Conservation (phyloP, 2,329 filamentous ascomycete genomes). For the Trichoderma lentiforme region DNA sequence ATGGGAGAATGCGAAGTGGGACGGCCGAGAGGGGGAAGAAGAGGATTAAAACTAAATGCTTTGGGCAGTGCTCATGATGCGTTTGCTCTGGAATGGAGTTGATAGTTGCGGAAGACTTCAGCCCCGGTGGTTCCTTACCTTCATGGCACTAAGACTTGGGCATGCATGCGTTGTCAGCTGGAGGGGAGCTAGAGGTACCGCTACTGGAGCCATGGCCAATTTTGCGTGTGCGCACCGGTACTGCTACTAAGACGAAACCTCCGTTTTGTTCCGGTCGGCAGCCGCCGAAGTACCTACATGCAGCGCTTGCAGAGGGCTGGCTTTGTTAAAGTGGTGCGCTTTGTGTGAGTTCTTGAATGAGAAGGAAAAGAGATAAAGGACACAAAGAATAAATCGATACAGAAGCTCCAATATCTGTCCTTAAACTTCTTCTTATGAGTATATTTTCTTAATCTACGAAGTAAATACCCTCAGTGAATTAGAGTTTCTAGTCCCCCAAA, state of each 20-base stretch:
- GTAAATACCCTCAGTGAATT: background rate
- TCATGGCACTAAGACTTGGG: background rate
- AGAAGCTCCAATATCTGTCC: background rate
- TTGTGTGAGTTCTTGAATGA: background rate
- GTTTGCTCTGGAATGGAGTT: background rate
- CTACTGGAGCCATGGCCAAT: background rate
- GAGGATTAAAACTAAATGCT: background rate
- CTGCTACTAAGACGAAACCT: background rate
- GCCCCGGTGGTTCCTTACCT: constrained; percentile 1
- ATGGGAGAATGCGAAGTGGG: background rate
- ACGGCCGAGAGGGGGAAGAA: background rate
- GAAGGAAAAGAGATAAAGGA: background rate
- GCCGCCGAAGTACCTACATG: background rate
- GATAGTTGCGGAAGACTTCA: background rate
- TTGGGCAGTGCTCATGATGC: background rate
- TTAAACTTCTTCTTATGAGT: background rate
- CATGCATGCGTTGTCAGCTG: constrained; percentile 13
- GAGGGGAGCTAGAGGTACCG: background rate
- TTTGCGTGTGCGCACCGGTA: background rate
- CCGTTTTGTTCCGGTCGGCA: background rate
- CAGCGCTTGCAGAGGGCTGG: background rate
- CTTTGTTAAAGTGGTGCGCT: background rate
- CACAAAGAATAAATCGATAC: background rate
- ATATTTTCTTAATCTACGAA: background rate
- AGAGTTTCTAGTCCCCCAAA: background rate